Base-by-base conservation (phyloP, 495 filamentous ascomycete genomes). In the Mytilinidion resinicola region DNA sequence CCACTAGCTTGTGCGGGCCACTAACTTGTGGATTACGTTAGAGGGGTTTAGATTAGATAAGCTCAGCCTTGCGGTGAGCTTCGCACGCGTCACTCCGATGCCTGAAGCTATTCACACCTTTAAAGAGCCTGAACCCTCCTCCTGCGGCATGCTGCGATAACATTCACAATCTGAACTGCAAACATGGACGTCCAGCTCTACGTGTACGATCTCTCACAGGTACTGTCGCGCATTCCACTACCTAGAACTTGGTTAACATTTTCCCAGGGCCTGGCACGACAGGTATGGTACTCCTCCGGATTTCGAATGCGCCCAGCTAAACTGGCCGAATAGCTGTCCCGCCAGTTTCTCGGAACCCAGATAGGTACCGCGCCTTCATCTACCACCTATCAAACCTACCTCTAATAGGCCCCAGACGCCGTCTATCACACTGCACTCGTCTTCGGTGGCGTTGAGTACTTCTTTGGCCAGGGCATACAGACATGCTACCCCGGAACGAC, bases 351-450 rank as follows among this genome's bases (percentile, higher is more conserved):
- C 8, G 72, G 72, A 6, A 75, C 64, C 1, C 70, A 73, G 19
- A 73, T 74, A 34, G 66, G 55, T 53, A 37, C 36, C 19, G 10
- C 30, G 6, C 14, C 25, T 30, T 30, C 25, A 52, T 48, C 12
- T 48, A 56, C 52, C 30, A 17, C 39, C 15, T n/a, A 85, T 37
- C 33, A 59, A 20, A 43, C 12, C 12, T 42, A 19, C 33, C 17
- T 35, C 11, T 46, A 36, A n/a, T 66, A 19, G 41, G 7, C 37
- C 20, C 57, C 61, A 52, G 91, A 96, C 72, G 91, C 91, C 34
- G 81, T 96, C 44, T 96, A 96, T 67, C 91, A 96, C 65, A 96
- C 91, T 0, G 85, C 90, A 1, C 82, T 98, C 33, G 86, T 96
- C 12, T 76, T 97, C 33, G 80, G 83, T 25, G 85, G 85, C n/a